Evolutionary conservation across 139 green algal genomes (phyloP).

Genomic region (Tetraselmis chui): DNA sequence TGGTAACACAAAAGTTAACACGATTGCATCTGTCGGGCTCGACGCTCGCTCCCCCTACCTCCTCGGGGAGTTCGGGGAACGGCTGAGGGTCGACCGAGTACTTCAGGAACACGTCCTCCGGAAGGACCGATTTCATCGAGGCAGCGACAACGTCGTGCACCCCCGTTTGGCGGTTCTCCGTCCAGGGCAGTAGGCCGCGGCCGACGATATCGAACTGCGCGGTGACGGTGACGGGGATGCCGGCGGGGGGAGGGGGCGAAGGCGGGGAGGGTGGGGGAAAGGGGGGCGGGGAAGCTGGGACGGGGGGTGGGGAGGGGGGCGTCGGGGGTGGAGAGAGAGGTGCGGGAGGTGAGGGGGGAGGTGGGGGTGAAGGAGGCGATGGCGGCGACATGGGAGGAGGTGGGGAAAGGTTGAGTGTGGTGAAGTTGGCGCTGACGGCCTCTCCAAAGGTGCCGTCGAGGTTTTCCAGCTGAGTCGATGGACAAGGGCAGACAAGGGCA

Average conservation of each 20-base stretch:
- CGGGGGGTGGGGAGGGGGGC: too few species aligned
- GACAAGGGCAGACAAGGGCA: too few species aligned
- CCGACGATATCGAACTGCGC: not conserved
- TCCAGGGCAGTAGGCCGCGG: not conserved
- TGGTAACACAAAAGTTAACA: too few species aligned
- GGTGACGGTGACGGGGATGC: not conserved
- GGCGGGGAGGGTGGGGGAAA: too few species aligned
- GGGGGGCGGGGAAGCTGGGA: too few species aligned
- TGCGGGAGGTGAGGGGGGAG: not conserved
- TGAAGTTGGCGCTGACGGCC: not conserved
- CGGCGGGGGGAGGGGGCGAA: not conserved
- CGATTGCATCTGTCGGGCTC: too few species aligned
- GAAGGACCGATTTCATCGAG: not conserved
- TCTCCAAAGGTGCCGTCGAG: not conserved
- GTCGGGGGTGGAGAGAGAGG: not conserved
- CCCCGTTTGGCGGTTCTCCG: not conserved
- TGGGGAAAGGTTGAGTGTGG: not conserved
- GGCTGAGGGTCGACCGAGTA: not conserved
- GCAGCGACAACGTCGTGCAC: not conserved
- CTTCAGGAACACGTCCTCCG: not conserved
- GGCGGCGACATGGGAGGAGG: not conserved
- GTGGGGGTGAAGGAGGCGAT: not conserved
- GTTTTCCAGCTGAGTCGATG: not conserved
- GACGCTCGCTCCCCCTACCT: too few species aligned
- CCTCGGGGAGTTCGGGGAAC: not conserved